phyloP scores from a whole-genome alignment of 805 yeast genomes.

The Barnettozyma siamensis region DNA sequence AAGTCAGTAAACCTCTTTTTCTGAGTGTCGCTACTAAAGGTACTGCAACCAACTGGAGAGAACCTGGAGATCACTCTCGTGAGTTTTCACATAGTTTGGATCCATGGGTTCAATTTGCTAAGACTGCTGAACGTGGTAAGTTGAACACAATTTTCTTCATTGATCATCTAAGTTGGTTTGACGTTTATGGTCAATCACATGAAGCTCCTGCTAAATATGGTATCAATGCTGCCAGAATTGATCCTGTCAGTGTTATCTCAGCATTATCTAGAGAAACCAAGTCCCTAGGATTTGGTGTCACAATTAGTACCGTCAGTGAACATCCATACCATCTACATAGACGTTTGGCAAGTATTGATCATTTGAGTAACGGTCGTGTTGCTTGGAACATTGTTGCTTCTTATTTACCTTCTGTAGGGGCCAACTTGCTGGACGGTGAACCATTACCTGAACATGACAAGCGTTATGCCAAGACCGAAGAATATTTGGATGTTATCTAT shows the following conservation, averaged over 20 bases:
- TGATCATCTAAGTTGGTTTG: conserved; percentile 35
- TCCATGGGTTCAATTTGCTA: conserved; percentile 34
- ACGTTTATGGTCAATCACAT: conserved; percentile 34
- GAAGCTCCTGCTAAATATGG: conserved; percentile 28
- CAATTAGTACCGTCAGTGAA: conserved; percentile 29
- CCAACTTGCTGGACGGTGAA: conserved; percentile 32
- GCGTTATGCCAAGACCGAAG: conserved; percentile 35
- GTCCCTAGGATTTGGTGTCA: conserved; percentile 34
- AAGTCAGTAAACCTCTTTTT: conserved; percentile 22
- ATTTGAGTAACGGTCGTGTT: conserved; percentile 35
- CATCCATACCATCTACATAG: background rate
- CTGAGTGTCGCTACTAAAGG: conserved; percentile 35
- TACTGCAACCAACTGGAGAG: conserved; percentile 28
- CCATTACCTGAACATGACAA: conserved; percentile 34
- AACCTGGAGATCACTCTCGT: conserved; percentile 9
- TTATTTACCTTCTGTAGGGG: conserved; percentile 36
- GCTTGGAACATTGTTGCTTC: conserved; percentile 43
- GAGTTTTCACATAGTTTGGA: conserved; percentile 18
- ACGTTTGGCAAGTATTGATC: conserved; percentile 37
- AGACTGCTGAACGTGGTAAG: conserved; percentile 32
- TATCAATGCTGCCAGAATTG: conserved; percentile 26
- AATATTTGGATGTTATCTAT: conserved; percentile 34
- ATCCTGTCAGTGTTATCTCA: conserved; percentile 30
- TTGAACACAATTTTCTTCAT: conserved; percentile 34
- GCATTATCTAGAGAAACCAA: conserved; percentile 37